Base-by-base conservation (phyloP, 441 rosid species). In the Manihot esculenta region DNA sequence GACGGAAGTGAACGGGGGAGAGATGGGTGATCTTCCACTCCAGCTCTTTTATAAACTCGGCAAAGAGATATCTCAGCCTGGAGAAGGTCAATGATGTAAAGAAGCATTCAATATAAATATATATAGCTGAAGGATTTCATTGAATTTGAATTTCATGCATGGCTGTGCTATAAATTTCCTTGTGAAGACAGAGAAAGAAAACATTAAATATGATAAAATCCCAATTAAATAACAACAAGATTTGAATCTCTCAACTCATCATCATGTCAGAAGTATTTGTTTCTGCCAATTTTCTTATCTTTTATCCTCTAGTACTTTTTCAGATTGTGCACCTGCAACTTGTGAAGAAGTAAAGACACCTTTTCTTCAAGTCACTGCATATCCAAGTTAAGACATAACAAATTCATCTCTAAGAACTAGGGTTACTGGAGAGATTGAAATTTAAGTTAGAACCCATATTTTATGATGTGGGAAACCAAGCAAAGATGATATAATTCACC, bases 21-120 rank as follows among this genome's bases (percentile, higher is more conserved):
- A 2, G 97, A 89, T 7, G 96, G 96, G 68, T 88, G 92, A 76
- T 93, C 99, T 76, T 93, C 99, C 5, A 95, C 97, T 72, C 99
- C 98, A 47, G 95, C 83, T 75, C 99, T 82, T 78, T 93, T 95
- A 88, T 95, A 93, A 30, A 95, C 99, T 14, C 98, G 92, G 70
- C 99, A 95, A 58, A 95, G 87, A 1, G 99, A 95, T 77, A 89
- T 95, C 81, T 95, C 99, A 11, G 88, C 86, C 99, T 95, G 86
- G 38, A 30, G 1, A 1, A 59, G n/a, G 30, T 4, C 9, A 26
- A n/a, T 49, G 17, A 1, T 10, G 50, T 57, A 15, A 58, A 30
- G 18, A 1, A 69, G 55, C 64, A 71, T n/a, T n/a, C n/a, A n/a
- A n/a, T n/a, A n/a, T n/a, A n/a, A n/a, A n/a, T n/a, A n/a, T n/a